Percentiles rank a stretch among this genome's conserved stretches.
Conservation (phyloP, 2,329 filamentous ascomycete species). For the Periconia digitata region DNA sequence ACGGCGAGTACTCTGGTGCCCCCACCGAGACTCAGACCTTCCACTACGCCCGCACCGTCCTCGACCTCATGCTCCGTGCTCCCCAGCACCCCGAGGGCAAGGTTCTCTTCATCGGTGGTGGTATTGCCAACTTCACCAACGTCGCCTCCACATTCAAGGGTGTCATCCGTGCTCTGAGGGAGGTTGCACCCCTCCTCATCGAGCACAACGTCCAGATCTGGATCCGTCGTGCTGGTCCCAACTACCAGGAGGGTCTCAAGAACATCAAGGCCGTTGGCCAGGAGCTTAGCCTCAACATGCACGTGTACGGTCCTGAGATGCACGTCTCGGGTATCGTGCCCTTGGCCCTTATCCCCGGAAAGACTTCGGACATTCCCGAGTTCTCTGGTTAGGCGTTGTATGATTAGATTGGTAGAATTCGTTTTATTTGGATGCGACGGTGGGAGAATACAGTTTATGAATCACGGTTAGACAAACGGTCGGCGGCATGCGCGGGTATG, state of each 20-base stretch:
- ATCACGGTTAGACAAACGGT: conserved; percentile 38
- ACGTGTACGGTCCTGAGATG: conserved; percentile 80
- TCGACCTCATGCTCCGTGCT: conserved; percentile 95
- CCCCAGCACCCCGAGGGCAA: conserved; percentile 86
- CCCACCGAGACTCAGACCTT: conserved; percentile 98
- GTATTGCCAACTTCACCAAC: conserved; percentile 99
- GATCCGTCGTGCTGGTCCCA: conserved; percentile 87
- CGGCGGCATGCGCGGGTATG: conserved; percentile 11
- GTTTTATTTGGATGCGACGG: conserved; percentile 8
- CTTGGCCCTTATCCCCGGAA: conserved; percentile 71
- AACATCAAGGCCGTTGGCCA: conserved; percentile 98
- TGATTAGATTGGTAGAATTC: conserved; percentile 21
- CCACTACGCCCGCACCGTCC: conserved; percentile 96
- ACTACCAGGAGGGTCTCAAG: conserved; percentile 99
- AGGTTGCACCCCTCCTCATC: conserved; percentile 79
- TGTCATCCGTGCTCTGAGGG: conserved; percentile 93
- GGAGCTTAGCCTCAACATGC: conserved; percentile 94
- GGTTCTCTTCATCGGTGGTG: conserved; percentile 98
- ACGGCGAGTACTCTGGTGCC: conserved; percentile 98
- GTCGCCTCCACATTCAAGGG: conserved; percentile 99
- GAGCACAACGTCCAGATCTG: conserved; percentile 99
- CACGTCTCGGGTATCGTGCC: conserved; percentile 95
- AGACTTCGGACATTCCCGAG: conserved; percentile 63
- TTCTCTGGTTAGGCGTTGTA: conserved; percentile 54
- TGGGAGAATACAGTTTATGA: conserved; percentile 20